Evolutionary conservation across 331 rosid genomes (phyloP).

Genomic region (Quercus lobata): DNA sequence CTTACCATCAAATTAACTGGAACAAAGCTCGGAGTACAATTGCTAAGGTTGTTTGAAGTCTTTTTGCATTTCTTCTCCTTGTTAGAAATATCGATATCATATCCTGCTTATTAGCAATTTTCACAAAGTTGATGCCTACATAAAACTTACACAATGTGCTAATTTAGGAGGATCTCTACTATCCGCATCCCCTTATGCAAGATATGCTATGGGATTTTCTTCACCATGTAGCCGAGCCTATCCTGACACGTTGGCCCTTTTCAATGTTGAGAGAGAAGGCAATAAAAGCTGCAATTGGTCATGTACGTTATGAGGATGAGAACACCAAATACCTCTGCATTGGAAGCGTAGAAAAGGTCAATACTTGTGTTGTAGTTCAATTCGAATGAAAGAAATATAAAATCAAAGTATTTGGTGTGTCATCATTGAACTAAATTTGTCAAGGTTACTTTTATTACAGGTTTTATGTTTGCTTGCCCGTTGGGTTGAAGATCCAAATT

Average conservation of each 20-base stretch:
- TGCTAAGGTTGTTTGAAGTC: slow-evolving; percentile 38
- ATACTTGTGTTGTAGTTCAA: background rate
- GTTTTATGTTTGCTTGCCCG: slow-evolving; percentile 46
- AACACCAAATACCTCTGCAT: slow-evolving; percentile 44
- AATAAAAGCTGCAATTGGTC: slow-evolving; percentile 35
- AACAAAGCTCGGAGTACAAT: slow-evolving; percentile 37
- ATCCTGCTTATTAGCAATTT: background rate
- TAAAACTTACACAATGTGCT: background rate
- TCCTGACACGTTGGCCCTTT: slow-evolving; percentile 52
- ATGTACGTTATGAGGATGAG: slow-evolving; percentile 51
- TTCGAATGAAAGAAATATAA: background rate
- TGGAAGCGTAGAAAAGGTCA: slow-evolving; percentile 55
- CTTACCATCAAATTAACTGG: slow-evolving; percentile 51
- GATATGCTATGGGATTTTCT: slow-evolving; percentile 59
- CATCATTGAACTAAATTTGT: background rate
- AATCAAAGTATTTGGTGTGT: background rate
- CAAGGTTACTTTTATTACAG: background rate
- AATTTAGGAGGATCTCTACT: slow-evolving; percentile 61
- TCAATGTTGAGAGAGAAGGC: slow-evolving; percentile 48
- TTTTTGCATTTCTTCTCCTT: background rate
- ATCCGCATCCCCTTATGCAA: slow-evolving; percentile 51
- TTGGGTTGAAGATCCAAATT: slow-evolving; percentile 59
- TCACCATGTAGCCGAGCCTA: slow-evolving; percentile 46
- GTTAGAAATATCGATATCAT: too few relatives aligned
- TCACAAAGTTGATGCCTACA: background rate